These are phyloP conservation scores for Pythium diclinum DNA, from an alignment of 352 stramenopile genomes.

Conservation along the genomic window DNA sequence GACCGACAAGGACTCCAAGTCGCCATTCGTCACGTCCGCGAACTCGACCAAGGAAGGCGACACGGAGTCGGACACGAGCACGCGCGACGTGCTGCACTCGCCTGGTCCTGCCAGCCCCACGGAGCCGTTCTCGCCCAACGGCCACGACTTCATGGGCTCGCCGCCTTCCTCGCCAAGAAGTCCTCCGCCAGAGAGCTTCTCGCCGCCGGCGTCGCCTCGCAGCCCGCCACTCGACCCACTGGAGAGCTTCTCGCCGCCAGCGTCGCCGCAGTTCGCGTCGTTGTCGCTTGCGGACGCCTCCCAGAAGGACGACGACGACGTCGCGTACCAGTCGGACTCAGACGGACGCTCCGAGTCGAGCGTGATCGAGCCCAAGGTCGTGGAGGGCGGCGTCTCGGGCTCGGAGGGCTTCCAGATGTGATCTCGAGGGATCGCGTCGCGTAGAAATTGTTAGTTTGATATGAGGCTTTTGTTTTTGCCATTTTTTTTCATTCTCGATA, in stretches of 20 bases:
- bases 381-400: constrained; percentile 44
- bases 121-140: constrained; percentile 17
- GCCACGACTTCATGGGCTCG: constrained; percentile 29
- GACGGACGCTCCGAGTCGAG: constrained; percentile 49
- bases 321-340: constrained; percentile 63
- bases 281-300: constrained; percentile 41
- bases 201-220: constrained; percentile 41
- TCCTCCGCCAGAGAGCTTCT: constrained; percentile 35
- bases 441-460: constrained; percentile 24
- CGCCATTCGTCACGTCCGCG: constrained; percentile 53
- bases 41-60: constrained; percentile 49
- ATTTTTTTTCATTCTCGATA: constrained; percentile 2
- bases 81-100: constrained; percentile 40
- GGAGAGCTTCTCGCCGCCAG: constrained; percentile 28
- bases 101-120: constrained; percentile 56
- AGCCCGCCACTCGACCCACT: constrained; percentile 10
- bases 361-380: constrained; percentile 70
- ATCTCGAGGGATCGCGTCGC: constrained; percentile 21
- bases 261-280: constrained; percentile 42
- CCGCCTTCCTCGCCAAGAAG: constrained; percentile 47
- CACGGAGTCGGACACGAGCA: constrained; percentile 60
- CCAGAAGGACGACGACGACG: constrained; percentile 51
- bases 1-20: constrained; percentile 85
- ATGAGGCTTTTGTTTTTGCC: constrained; percentile 26
- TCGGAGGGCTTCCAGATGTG: constrained; percentile 75